Evolutionary conservation across 1,284 basidiomycete species (phyloP), one percentile per base, ranked within the genome.

Genomic region (Phenoliferia sp.): DNA sequence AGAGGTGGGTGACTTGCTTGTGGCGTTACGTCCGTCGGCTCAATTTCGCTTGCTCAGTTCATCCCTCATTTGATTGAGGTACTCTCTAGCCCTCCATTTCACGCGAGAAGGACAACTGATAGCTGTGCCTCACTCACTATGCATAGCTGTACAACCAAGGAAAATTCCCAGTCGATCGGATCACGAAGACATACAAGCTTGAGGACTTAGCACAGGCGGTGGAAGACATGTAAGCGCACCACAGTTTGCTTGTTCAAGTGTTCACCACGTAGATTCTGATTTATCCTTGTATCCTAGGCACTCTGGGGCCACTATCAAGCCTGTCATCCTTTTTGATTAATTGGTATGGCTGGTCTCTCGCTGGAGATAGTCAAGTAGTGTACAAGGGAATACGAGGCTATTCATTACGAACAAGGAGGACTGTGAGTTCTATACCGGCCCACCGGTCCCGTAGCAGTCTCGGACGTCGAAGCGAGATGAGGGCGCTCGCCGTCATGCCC

Each of bases 141-240:
- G 15, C 29, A 6, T 2, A 35, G 22, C 50, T 72, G 1, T 59
- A 62, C 63, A 32, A 63, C 3, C 58, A 63, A 9, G 69, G 69
- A 10, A 59, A 62, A 17, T 74, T 75, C 64, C 69, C 74, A 0
- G 59, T 75, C 36, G 74, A 74, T 34, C 65, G 67, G 54, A 71
- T 74, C 50, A 62, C 59, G 48, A 70, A 69, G 54, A 59, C 62
- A n/a, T 75, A 67, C 59, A 19, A 39, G 31, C 52, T 65, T 31
- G 69, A 67, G 26, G 28, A 74, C 34, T 58, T 74, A 17, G 74
- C 73, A 26, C 64, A 74, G 1, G 74, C 74, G 1, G 54, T 75
- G 2, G 64, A 71, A 5, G 74, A 65, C 17, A 74, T 75, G 70
- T 64, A 28, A n/a, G 66, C 59, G 33, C n/a, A 26, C 26, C 35